Conservation (phyloP, 495 filamentous ascomycete species). For the Neurospora cerealis region DNA sequence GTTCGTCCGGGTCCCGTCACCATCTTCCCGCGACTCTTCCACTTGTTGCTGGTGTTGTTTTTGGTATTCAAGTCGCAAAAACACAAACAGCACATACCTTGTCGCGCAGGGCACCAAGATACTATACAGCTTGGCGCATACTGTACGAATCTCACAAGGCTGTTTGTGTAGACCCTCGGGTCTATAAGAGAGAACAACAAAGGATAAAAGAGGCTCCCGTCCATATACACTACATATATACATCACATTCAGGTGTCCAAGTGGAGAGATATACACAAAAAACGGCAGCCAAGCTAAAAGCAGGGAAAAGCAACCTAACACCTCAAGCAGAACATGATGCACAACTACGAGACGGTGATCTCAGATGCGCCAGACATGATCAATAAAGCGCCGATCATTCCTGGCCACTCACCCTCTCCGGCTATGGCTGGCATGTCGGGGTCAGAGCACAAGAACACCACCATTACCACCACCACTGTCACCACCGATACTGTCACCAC, state of each 20-base stretch:
- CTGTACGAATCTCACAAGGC: background rate
- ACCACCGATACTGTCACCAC: background rate
- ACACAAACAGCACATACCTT: background rate
- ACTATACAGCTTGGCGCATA: background rate
- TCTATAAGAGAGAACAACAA: background rate
- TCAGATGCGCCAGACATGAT: slow-evolving; percentile 6
- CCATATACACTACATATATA: background rate
- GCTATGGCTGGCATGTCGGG: slow-evolving; percentile 1
- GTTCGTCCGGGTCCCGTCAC: background rate
- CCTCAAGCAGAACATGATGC: slow-evolving; percentile 2
- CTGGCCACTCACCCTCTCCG: background rate
- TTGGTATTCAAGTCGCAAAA: slow-evolving; percentile 2
- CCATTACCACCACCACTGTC: background rate
- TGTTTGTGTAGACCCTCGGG: background rate
- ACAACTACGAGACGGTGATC: slow-evolving; percentile 6
- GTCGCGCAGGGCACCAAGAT: background rate
- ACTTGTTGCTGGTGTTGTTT: background rate
- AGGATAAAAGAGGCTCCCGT: background rate
- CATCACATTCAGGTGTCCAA: background rate
- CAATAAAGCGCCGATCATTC: slow-evolving; percentile 11
- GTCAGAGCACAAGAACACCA: slow-evolving; percentile 1
- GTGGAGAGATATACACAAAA: background rate
- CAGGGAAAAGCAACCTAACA: background rate
- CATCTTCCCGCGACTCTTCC: background rate
- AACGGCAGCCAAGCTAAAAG: background rate